A percentile compares a stretch with the other conserved stretches of the same genome.
These are phyloP conservation scores for Colletotrichum coccodes DNA, from an alignment of 2,329 filamentous ascomycete species.

Conservation along the genomic window DNA sequence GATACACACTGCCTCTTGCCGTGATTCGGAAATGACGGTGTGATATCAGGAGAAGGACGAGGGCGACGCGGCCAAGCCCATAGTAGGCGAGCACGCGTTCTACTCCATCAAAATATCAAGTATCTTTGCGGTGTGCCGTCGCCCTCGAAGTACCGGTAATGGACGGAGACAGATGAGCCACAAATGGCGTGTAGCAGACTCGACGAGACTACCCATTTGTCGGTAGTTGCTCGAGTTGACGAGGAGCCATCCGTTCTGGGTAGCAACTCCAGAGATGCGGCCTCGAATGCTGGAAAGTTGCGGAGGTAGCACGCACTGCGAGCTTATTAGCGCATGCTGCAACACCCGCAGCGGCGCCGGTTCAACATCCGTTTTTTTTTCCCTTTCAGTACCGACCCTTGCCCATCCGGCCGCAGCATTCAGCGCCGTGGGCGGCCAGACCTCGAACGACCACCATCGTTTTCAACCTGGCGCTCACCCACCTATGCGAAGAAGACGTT, in stretches of 20 bases:
- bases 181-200: neutral
- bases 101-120: neutral
- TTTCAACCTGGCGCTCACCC: neutral
- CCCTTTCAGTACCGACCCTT: neutral
- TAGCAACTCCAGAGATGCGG: neutral
- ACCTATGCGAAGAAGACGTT: neutral
- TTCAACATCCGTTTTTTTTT: neutral
- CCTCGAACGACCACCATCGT: neutral
- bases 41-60: neutral
- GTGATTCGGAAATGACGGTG: neutral
- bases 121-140: neutral
- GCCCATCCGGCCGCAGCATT: neutral
- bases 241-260: slow-evolving; percentile 4
- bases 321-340: slow-evolving; percentile 12
- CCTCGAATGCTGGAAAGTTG: neutral
- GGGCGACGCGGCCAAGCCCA: neutral
- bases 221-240: neutral
- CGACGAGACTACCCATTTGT: neutral
- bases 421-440: neutral
- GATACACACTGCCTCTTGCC: slow-evolving; percentile 13
- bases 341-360: slow-evolving; percentile 1
- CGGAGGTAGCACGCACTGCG: slow-evolving; percentile 1
- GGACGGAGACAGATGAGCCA: neutral
- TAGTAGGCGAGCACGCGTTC: neutral
- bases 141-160: neutral